Evolutionary conservation across 1,139 yeast species (phyloP).

Genomic region (Blastobotrys elegans): DNA sequence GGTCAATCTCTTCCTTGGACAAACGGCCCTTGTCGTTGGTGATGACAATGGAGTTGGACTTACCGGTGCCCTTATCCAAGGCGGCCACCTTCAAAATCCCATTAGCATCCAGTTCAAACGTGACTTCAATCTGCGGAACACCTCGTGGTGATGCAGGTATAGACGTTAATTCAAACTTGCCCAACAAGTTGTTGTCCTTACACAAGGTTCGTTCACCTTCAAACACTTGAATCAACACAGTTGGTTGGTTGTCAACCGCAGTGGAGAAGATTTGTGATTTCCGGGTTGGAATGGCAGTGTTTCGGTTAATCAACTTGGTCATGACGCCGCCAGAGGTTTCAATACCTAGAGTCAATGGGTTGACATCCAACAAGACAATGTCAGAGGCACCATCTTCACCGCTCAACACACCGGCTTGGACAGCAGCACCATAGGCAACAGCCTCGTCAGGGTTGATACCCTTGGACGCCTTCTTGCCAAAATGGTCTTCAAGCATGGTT

Average conservation of each 20-base stretch:
- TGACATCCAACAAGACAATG: slow-evolving; percentile 76
- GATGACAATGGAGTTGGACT: slow-evolving; percentile 73
- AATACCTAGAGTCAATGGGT: slow-evolving; percentile 85
- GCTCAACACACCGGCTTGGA: slow-evolving; percentile 84
- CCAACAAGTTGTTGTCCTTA: slow-evolving; percentile 89
- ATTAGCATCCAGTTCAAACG: slow-evolving; percentile 88
- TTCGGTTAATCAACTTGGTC: slow-evolving; percentile 87
- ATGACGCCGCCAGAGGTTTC: slow-evolving; percentile 96
- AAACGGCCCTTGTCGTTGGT: slow-evolving; percentile 96
- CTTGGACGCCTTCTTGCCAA: slow-evolving; percentile 92
- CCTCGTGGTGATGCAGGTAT: slow-evolving; percentile 97
- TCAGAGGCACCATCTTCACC: slow-evolving; percentile 91
- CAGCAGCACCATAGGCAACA: slow-evolving; percentile 97
- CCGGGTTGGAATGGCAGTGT: slow-evolving; percentile 90
- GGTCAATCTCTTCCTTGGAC: slow-evolving; percentile 80
- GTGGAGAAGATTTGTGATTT: slow-evolving; percentile 95
- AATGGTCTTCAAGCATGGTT: slow-evolving; percentile 95
- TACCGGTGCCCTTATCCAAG: slow-evolving; percentile 95
- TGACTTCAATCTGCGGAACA: slow-evolving; percentile 96
- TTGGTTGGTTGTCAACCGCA: slow-evolving; percentile 90
- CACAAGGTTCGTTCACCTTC: slow-evolving; percentile 95
- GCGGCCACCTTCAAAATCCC: slow-evolving; percentile 94
- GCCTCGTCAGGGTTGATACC: slow-evolving; percentile 99
- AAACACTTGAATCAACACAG: slow-evolving; percentile 86
- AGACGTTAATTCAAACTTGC: slow-evolving; percentile 88